Conservation (phyloP, 257 asterid species). For the Ophiorrhiza pumila region DNA sequence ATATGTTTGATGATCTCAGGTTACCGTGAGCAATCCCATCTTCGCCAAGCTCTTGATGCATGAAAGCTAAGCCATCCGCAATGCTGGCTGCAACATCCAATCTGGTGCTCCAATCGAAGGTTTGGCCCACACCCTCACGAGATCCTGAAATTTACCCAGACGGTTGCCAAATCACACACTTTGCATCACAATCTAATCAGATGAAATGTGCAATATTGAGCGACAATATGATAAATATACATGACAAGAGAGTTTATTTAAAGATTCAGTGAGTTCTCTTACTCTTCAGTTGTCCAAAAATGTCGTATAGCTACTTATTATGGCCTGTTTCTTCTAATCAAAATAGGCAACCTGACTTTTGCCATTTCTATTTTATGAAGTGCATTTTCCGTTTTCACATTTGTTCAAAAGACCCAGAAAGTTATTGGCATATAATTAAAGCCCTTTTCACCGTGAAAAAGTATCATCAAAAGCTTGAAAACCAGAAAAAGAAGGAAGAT, state of each 20-base stretch:
- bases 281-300: neutral
- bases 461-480: neutral
- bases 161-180: neutral
- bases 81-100: constrained; percentile 44
- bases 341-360: neutral
- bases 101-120: constrained; percentile 55
- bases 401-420: too few relatives aligned
- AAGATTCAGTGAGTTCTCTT: neutral
- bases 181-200: too few relatives aligned
- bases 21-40: constrained; percentile 68
- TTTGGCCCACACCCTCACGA: constrained; percentile 23
- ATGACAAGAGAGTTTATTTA: neutral
- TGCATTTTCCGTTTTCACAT: neutral
- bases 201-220: neutral
- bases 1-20: constrained; percentile 72
- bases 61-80: constrained; percentile 54
- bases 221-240: too few relatives aligned
- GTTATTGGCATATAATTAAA: too few relatives aligned
- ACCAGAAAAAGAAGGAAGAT: neutral
- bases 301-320: neutral
- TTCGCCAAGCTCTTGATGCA: constrained; percentile 53
- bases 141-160: constrained; percentile 30
- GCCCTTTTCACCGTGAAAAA: neutral
- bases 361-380: neutral
- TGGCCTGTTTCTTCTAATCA: neutral